phyloP scores from a whole-genome alignment of 2,329 filamentous ascomycete genomes.

The Cryphonectria parasitica region DNA sequence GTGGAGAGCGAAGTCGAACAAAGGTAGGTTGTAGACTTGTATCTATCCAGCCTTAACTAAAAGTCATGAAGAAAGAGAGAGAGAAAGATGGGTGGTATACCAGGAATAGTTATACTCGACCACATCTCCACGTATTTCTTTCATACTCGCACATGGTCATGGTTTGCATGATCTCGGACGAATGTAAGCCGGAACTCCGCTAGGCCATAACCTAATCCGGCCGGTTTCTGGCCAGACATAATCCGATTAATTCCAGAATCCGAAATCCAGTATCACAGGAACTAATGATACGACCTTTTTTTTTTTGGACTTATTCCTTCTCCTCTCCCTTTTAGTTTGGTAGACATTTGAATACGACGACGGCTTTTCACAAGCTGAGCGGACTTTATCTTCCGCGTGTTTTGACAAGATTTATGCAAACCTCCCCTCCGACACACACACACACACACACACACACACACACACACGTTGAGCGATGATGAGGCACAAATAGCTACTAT shows the following conservation, averaged over 20 bases:
- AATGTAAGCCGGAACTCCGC: neutral
- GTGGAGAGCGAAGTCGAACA: neutral
- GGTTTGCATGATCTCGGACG: neutral
- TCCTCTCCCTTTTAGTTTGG: too few relatives aligned
- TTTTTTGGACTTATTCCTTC: too few relatives aligned
- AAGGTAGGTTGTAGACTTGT: neutral
- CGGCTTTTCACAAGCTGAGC: too few relatives aligned
- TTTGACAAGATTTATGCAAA: too few relatives aligned
- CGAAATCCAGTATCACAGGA: neutral
- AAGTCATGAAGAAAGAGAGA: neutral
- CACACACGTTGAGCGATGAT: neutral
- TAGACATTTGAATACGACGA: too few relatives aligned
- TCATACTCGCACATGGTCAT: neutral
- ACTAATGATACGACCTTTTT: neutral
- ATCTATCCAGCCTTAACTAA: too few relatives aligned
- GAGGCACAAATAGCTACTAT: neutral
- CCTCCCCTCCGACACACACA: too few relatives aligned
- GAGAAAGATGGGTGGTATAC: neutral
- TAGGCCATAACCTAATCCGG: neutral
- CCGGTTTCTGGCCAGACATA: neutral
- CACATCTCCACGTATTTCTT: neutral
- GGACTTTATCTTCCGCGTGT: too few relatives aligned
- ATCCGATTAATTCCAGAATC: neutral
- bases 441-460: too few relatives aligned
- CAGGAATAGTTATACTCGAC: neutral